Evolutionary conservation across 2,329 filamentous ascomycete species (phyloP), one percentile per base, ranked within the genome.

Genomic region (Calonectria pauciramosa): DNA sequence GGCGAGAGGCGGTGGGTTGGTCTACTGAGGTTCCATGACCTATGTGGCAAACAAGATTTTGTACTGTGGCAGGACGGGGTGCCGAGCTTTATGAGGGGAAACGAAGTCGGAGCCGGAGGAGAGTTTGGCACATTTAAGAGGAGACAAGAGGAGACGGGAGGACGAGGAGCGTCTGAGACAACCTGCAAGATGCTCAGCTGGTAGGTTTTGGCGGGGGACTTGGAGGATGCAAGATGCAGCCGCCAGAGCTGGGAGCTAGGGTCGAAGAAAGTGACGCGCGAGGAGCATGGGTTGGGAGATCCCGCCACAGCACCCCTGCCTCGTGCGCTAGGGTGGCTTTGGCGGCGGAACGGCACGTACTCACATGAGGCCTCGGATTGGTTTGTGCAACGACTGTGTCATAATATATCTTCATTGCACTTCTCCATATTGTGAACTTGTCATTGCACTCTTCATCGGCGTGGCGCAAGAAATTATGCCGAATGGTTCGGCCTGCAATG

Each of bases 221-320:
- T 69, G 65, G 56, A 41, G 51, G 63, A 60, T 64, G 70, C 67
- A 74, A 68, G 75, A 74, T 73, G 71, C 72, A 72, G 69, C 64
- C 23, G 69, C 10, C 60, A 68, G 34, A 71, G 69, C 73, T 78
- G 70, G 70, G 78, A 74, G 47, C 52, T 74, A 74, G 68, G 68
- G 77, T 77, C 77, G 73, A 41, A 72, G 75, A 71, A 71, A 72
- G 70, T 73, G 73, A 75, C 65, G 72, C 71, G 78, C 73, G 73
- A 75, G 51, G 68, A 75, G 73, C 79, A 80, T 74, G 79, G 79
- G 76, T 81, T 80, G 75, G 78, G 63, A 71, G 70, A 68, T 68
- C 69, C 65, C 64, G 68, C 38, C 68, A 71, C 30, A 30, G 63
- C 30, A 54, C 65, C 65, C 41, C n/a, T 49, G 28, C 30, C 26